Evolutionary conservation across 2,329 filamentous ascomycete genomes (phyloP).

Genomic region (Chrysosphaeria jannelii): DNA sequence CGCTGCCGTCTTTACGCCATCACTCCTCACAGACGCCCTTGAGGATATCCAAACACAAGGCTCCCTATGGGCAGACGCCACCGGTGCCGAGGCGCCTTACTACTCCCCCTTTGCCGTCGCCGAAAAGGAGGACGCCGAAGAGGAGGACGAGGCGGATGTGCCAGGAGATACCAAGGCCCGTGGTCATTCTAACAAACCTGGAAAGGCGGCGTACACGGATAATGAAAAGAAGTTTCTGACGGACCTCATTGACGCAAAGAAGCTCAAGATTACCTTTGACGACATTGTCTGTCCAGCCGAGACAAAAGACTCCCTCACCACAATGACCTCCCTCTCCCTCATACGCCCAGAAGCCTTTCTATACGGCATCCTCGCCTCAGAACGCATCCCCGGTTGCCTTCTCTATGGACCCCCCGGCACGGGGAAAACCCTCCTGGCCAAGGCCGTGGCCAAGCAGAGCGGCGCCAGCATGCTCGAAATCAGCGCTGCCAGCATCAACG

Average conservation of each 20-base stretch:
- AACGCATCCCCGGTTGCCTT: slow-evolving; percentile 70
- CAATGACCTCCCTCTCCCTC: slow-evolving; percentile 64
- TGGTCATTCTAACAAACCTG: slow-evolving; percentile 4
- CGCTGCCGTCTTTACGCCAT: no score
- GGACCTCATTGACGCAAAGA: slow-evolving; percentile 53
- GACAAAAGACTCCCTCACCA: slow-evolving; percentile 65
- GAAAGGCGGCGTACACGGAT: no score
- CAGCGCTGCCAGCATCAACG: slow-evolving; percentile 70
- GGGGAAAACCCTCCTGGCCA: slow-evolving; percentile 39
- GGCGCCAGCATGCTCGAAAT: slow-evolving; percentile 58
- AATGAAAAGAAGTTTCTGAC: slow-evolving; percentile 61
- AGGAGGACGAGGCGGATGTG: not conserved
- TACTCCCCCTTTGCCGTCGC: slow-evolving; percentile 5
- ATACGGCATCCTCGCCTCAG: slow-evolving; percentile 73
- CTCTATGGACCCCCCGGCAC: slow-evolving; percentile 71
- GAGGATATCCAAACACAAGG: slow-evolving; percentile 6
- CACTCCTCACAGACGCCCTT: slow-evolving; percentile 5
- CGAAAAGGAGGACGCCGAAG: not conserved
- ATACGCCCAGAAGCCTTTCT: slow-evolving; percentile 79
- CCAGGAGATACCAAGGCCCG: slow-evolving; percentile 1
- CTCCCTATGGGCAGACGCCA: slow-evolving; percentile 6
- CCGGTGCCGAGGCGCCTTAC: slow-evolving; percentile 6
- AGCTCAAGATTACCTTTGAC: slow-evolving; percentile 62
- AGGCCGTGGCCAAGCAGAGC: slow-evolving; percentile 36
- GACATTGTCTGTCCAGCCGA: slow-evolving; percentile 61